A percentile compares a stretch with the other conserved stretches of the same genome.
phyloP scores from a whole-genome alignment of 805 yeast genomes.

The Teunomyces aglyptinius region DNA sequence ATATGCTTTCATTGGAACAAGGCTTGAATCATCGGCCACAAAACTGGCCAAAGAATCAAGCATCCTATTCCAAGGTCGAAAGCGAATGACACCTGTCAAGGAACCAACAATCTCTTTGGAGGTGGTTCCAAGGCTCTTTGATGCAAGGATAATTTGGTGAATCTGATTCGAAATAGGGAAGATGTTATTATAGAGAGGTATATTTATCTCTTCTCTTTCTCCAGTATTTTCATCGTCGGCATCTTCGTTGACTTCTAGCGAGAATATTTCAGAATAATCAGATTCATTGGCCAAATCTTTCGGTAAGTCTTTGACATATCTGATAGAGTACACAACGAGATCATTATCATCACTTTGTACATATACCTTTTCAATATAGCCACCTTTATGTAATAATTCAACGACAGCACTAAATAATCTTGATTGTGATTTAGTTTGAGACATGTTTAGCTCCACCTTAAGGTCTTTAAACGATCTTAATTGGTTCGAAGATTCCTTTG shows the following conservation, averaged over 20 bases:
- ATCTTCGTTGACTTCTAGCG: conserved; percentile 1
- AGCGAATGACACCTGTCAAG: conserved; percentile 55
- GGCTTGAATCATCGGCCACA: conserved; percentile 20
- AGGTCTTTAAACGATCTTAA: conserved; percentile 62
- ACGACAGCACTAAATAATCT: conserved; percentile 51
- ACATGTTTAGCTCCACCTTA: conserved; percentile 55
- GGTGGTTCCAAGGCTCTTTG: conserved; percentile 50
- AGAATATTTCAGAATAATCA: conserved; percentile 34
- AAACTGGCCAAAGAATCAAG: conserved; percentile 49
- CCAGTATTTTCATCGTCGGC: conserved; percentile 14
- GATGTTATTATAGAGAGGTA: conserved; percentile 47
- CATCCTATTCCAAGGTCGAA: conserved; percentile 49
- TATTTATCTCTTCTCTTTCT: conserved; percentile 19
- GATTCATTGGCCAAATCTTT: conserved; percentile 43
- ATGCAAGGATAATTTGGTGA: conserved; percentile 42
- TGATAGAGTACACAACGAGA: conserved; percentile 35
- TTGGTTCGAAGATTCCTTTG: conserved; percentile 58
- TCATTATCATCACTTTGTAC: conserved; percentile 36
- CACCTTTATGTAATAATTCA: conserved; percentile 42
- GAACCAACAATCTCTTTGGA: conserved; percentile 51
- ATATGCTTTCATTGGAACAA: conserved; percentile 21
- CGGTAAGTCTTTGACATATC: conserved; percentile 46
- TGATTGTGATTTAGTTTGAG: conserved; percentile 34
- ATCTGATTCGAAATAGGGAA: conserved; percentile 69
- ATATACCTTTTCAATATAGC: conserved; percentile 49